These are phyloP conservation scores for Wilcoxina mikolae DNA, from an alignment of 495 filamentous ascomycete species.

Conservation along the genomic window DNA sequence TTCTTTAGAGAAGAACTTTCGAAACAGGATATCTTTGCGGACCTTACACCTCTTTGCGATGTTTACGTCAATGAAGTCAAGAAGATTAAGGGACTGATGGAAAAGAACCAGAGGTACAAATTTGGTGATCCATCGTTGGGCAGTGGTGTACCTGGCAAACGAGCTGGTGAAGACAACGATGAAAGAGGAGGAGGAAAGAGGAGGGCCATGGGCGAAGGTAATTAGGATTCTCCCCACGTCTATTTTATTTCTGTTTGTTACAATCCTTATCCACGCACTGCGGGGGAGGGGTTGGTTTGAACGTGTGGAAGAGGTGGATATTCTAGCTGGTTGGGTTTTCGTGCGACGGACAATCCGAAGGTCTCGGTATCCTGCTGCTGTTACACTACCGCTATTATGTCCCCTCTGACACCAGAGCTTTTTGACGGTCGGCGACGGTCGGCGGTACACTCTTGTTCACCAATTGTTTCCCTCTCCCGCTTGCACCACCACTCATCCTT, in stretches of 20 bases:
- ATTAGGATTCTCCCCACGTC: constrained; percentile 14
- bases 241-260: constrained; percentile 10
- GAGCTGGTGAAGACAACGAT: constrained; percentile 14
- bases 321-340: constrained; percentile 7
- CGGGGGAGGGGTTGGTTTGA: constrained; percentile 1
- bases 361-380: constrained; percentile 9
- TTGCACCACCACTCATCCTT: background rate
- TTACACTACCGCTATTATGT: constrained; percentile 7
- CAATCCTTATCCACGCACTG: constrained; percentile 5
- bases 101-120: constrained; percentile 8
- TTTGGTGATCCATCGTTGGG: constrained; percentile 8
- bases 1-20: constrained; percentile 18
- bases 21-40: constrained; percentile 20
- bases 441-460: constrained; percentile 1
- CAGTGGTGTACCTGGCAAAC: constrained; percentile 13
- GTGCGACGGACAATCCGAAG: constrained; percentile 7
- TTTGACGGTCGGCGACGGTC: constrained; percentile 6
- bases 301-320: constrained; percentile 4
- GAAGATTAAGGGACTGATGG: constrained; percentile 2
- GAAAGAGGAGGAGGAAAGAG: constrained; percentile 19
- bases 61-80: background rate
- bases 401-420: background rate
- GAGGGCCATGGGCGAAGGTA: constrained; percentile 24
- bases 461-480: background rate
- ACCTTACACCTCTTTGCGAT: constrained; percentile 14